phyloP scores from a whole-genome alignment of 2,329 filamentous ascomycete genomes.

The Tolypocladium endophyticum region DNA sequence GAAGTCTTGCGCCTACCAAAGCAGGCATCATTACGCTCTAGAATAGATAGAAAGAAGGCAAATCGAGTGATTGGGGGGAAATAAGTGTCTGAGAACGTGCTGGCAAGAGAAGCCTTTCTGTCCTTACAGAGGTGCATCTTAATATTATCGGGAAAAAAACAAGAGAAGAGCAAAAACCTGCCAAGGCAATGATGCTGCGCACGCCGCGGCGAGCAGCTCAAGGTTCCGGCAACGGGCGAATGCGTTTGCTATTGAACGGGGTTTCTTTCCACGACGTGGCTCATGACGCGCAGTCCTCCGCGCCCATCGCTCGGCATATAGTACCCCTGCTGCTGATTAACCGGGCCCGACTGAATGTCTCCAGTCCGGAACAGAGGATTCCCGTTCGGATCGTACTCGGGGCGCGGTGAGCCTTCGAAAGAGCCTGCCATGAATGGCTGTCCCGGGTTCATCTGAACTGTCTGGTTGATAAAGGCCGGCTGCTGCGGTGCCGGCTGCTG shows the following conservation, averaged over 20 bases:
- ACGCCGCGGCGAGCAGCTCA: background rate
- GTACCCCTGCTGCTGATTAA: constrained; percentile 20
- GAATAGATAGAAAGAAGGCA: too few relatives aligned
- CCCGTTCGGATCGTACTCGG: constrained; percentile 19
- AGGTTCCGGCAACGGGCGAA: background rate
- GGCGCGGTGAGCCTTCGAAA: constrained; percentile 23
- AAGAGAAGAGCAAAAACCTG: background rate
- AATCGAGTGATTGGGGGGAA: background rate
- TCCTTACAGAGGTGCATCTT: background rate
- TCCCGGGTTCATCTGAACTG: constrained; percentile 19
- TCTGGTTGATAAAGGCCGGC: constrained; percentile 18
- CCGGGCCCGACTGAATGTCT: constrained; percentile 17
- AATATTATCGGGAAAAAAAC: background rate
- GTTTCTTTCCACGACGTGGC: constrained; percentile 19
- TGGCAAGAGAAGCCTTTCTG: background rate
- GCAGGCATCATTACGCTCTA: background rate
- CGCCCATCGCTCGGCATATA: constrained; percentile 22
- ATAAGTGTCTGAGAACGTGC: background rate
- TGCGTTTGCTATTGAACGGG: constrained; percentile 1
- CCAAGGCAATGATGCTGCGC: background rate
- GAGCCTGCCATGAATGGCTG: constrained; percentile 22
- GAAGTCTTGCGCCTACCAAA: background rate
- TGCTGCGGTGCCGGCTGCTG: constrained; percentile 23
- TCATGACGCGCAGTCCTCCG: constrained; percentile 16
- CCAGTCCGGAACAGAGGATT: constrained; percentile 21